Evolutionary conservation across 768 basidiomycete species (phyloP).

Genomic region (Collybia mongolica): DNA sequence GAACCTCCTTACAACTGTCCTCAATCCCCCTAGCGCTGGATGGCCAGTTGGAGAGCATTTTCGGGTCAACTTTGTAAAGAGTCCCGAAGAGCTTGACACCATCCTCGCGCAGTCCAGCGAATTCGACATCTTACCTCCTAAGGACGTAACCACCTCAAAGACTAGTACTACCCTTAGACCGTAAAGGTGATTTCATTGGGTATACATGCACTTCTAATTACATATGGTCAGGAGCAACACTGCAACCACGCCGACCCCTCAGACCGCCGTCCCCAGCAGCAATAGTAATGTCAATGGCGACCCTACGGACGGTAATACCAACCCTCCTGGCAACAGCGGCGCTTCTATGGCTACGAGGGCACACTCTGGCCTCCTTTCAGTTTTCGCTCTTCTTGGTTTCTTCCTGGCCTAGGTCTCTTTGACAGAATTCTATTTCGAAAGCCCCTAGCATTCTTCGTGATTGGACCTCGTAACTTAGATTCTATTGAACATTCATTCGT

Average conservation of each 20-base stretch:
- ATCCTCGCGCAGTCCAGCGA: constrained; percentile 72
- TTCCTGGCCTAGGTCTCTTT: constrained; percentile 10
- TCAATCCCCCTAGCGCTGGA: constrained; percentile 59
- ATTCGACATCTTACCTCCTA: constrained; percentile 45
- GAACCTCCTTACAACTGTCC: constrained; percentile 29
- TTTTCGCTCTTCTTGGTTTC: constrained; percentile 21
- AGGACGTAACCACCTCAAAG: constrained; percentile 12
- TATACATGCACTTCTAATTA: constrained; percentile 1
- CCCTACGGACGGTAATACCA: constrained; percentile 14
- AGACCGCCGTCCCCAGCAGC: constrained; percentile 9
- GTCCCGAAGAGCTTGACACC: constrained; percentile 38
- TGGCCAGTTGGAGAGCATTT: constrained; percentile 64
- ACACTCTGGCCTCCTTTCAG: constrained; percentile 23
- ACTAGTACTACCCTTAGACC: constrained; percentile 14
- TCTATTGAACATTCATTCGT: not conserved
- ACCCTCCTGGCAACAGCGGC: constrained; percentile 18
- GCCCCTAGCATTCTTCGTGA: not conserved
- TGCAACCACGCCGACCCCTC: constrained; percentile 8
- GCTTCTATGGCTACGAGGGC: constrained; percentile 14
- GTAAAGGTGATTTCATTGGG: constrained; percentile 17
- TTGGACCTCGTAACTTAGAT: not conserved
- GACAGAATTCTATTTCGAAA: too few relatives aligned
- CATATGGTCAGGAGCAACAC: constrained; percentile 4
- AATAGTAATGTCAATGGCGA: constrained; percentile 13
- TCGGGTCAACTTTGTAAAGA: constrained; percentile 71